Conservation (phyloP, 75 land plant genomes). For the Isoetes taiwanensis region DNA sequence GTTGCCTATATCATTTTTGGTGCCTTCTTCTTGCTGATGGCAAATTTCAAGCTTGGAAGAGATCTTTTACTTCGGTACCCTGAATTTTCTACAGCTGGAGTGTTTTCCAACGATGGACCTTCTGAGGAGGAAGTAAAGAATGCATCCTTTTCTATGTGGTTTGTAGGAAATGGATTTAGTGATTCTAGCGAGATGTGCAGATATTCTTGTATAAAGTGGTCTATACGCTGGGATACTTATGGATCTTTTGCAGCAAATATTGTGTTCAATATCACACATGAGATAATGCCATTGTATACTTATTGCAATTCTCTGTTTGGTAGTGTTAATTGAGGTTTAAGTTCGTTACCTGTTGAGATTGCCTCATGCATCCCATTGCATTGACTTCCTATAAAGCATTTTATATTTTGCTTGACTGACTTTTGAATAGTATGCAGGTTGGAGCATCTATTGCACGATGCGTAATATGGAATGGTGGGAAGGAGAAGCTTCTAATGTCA, state of each 20-base stretch:
- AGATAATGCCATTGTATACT: too few species aligned
- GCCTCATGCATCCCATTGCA: too few species aligned
- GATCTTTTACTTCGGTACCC: not conserved
- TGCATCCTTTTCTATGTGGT: not conserved
- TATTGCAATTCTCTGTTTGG: too few species aligned
- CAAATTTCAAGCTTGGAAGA: not conserved
- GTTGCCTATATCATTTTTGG: not conserved
- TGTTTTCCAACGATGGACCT: not conserved
- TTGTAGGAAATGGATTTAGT: not conserved
- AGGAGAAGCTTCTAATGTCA: conserved; percentile 39
- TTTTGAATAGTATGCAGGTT: conserved; percentile 39
- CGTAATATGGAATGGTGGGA: conserved; percentile 36
- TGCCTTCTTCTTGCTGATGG: not conserved
- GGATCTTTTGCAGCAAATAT: too few species aligned
- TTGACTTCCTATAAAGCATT: too few species aligned
- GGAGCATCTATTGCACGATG: conserved; percentile 50
- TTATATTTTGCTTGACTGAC: too few species aligned
- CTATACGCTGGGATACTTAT: too few species aligned
- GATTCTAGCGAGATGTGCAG: too few species aligned
- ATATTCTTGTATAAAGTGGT: too few species aligned
- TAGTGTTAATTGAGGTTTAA: too few species aligned
- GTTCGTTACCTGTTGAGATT: too few species aligned
- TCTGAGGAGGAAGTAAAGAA: not conserved
- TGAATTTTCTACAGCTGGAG: not conserved
- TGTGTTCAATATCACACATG: too few species aligned